Evolutionary conservation across 768 basidiomycete genomes (phyloP).

Genomic region (Termitomyces sp.): DNA sequence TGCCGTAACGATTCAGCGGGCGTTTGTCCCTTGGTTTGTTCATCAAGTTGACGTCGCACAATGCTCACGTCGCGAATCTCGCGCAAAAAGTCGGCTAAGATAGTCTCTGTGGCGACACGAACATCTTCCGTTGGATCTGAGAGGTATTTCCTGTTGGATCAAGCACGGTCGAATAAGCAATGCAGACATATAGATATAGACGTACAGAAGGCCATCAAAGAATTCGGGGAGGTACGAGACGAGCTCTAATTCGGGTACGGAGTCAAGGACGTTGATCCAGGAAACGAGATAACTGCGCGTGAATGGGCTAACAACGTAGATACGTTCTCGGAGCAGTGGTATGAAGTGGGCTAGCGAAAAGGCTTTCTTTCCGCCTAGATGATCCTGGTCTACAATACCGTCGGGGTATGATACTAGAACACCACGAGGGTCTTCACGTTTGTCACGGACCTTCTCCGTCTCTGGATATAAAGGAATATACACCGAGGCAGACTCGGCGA

Average conservation of each 20-base stretch:
- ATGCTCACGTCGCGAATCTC: conserved; percentile 85
- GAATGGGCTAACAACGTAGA: conserved; percentile 93
- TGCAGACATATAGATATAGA: conserved; percentile 12
- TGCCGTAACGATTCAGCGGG: conserved; percentile 37
- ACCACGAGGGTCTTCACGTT: conserved; percentile 47
- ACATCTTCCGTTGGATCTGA: conserved; percentile 95
- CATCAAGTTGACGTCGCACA: conserved; percentile 62
- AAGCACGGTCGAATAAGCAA: not conserved
- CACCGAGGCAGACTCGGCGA: conserved; percentile 91
- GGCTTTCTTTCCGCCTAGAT: conserved; percentile 53
- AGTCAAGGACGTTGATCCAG: conserved; percentile 95
- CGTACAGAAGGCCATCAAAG: conserved; percentile 87
- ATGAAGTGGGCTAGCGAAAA: conserved; percentile 96
- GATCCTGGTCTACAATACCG: conserved; percentile 34
- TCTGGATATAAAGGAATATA: conserved; percentile 88
- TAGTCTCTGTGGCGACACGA: conserved; percentile 81
- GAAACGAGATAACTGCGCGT: conserved; percentile 94
- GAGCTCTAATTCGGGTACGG: conserved; percentile 93
- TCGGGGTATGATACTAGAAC: conserved; percentile 66
- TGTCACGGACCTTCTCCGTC: conserved; percentile 62
- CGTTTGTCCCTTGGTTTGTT: conserved; percentile 39
- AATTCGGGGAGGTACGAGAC: conserved; percentile 94
- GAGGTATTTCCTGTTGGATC: conserved; percentile 71
- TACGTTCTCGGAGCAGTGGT: conserved; percentile 86
- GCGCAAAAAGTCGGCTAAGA: conserved; percentile 83